Evolutionary conservation across 768 basidiomycete species (phyloP).

Genomic region (Hemileccinum impolitum): DNA sequence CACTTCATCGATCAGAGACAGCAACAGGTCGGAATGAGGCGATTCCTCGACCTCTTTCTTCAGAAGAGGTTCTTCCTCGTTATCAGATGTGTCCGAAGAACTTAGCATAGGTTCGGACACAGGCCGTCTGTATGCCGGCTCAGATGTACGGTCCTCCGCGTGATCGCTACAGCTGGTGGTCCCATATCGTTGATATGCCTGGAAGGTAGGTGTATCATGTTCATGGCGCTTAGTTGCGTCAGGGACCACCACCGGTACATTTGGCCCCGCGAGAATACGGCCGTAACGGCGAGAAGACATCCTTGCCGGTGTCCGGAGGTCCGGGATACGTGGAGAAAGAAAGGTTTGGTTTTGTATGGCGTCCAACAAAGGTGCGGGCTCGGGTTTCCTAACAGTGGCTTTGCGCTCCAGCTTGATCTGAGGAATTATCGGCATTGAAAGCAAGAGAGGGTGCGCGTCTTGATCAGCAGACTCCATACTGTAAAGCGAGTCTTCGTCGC

Average conservation of each 20-base stretch:
- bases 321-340: conserved; percentile 22
- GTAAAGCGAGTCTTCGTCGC: conserved; percentile 23
- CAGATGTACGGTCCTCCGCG: not conserved
- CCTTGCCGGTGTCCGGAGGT: conserved; percentile 10
- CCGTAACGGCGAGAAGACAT: conserved; percentile 19
- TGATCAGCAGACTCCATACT: conserved; percentile 26
- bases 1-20: conserved; percentile 12
- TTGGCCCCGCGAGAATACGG: not conserved
- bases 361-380: not conserved
- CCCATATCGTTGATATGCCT: not conserved
- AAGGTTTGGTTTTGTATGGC: conserved; percentile 1
- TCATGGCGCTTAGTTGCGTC: not conserved
- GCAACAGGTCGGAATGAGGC: conserved; percentile 10
- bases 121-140: not conserved
- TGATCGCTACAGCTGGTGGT: not conserved
- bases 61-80: conserved; percentile 5
- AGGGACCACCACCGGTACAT: not conserved
- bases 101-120: conserved; percentile 11
- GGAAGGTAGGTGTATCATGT: not conserved
- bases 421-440: conserved; percentile 29
- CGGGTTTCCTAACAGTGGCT: conserved; percentile 18
- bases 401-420: conserved; percentile 26
- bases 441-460: conserved; percentile 18
- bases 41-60: conserved; percentile 8
- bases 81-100: not conserved